Evolutionary conservation across 148 eudicot species (phyloP), one percentile per base, ranked within the genome.

Genomic region (Vaccinium vitisidaea): DNA sequence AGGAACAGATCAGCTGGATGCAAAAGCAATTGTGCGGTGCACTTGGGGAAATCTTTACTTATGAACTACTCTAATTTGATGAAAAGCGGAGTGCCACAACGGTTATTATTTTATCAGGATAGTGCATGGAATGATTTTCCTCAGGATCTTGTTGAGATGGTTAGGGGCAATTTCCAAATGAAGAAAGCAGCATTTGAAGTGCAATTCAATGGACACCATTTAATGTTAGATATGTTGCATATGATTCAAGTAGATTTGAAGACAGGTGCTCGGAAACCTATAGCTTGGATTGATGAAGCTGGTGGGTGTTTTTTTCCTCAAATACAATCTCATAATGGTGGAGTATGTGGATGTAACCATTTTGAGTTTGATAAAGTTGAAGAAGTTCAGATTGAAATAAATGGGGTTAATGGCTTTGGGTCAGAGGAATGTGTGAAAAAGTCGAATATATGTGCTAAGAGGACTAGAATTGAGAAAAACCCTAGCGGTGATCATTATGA

Each of bases 261-360:
- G 82, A 86, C 88, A 4, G 88, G 87, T 82, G 84, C 73, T 8
- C 84, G 79, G 59, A 88, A 82, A 21, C 87, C 90, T 53, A 86
- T 88, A 65, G 90, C 90, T 59, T 88, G 90, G 90, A 88, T 88
- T 61, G 90, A 88, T 82, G 90, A 88, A 79, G 85, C 84, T 43
- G 88, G 85, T 74, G 46, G 81, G 10, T 84, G 87, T 48, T 84
- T 81, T 39, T 88, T 88, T 19, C 90, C 90, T 21, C 81, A 86
- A 49, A 19, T 78, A 73, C 21, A 23, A 53, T 85, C 85, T 46
- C 43, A 58, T 65, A 54, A 52, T 36, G 80, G 46, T 43, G 46
- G 58, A 27, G 83, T n/a, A 48, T 58, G 77, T 88, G 88, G 53
- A 36, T 16, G 30, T 23, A 32, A 23, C 49, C 55, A n/a, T 50